Base-by-base conservation (phyloP, 805 yeast genomes). In the Yarrowia porcina region DNA sequence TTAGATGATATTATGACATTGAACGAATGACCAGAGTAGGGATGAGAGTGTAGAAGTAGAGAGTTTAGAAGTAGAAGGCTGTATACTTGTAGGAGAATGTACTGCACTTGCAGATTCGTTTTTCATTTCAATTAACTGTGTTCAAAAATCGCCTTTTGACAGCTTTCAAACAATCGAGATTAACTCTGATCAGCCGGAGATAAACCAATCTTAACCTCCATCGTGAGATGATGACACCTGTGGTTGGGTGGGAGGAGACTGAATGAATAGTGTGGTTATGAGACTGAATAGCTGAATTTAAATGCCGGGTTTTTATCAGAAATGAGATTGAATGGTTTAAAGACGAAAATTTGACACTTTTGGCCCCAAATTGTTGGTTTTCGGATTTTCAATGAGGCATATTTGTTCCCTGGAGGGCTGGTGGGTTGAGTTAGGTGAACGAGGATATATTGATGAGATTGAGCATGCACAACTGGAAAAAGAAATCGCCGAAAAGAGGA, bases 1-100 rank as follows among this genome's bases (percentile, higher is more conserved):
- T 56, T 30, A 54, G 39, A 36, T 61, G 63, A 54, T 39, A 30
- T 61, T 56, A 56, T 56, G 61, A 52, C 59, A 52, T 52, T 52
- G 59, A 52, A 52, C 59, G 59, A 52, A 33, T 35, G 18, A 25
- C 5, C 12, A 2, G 8, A n/a, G 39, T 15, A 28, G 39, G 13
- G 50, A 18, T 28, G 35, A 12, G 21, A 7, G 49, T 35, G 38
- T 32, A 13, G n/a, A n/a, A n/a, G n/a, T n/a, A n/a, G n/a, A n/a
- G n/a, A n/a, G n/a, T n/a, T n/a, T n/a, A n/a, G n/a, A n/a, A n/a
- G n/a, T n/a, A n/a, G n/a, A n/a, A n/a, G n/a, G n/a, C n/a, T n/a
- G n/a, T n/a, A n/a, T n/a, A n/a, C n/a, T n/a, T n/a, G n/a, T n/a
- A n/a, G n/a, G n/a, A n/a, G n/a, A n/a, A n/a, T n/a, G n/a, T n/a